Evolutionary conservation across 2,329 filamentous ascomycete genomes (phyloP), one percentile per base, ranked within the genome.

Genomic region (Trichoderma pleuroti): DNA sequence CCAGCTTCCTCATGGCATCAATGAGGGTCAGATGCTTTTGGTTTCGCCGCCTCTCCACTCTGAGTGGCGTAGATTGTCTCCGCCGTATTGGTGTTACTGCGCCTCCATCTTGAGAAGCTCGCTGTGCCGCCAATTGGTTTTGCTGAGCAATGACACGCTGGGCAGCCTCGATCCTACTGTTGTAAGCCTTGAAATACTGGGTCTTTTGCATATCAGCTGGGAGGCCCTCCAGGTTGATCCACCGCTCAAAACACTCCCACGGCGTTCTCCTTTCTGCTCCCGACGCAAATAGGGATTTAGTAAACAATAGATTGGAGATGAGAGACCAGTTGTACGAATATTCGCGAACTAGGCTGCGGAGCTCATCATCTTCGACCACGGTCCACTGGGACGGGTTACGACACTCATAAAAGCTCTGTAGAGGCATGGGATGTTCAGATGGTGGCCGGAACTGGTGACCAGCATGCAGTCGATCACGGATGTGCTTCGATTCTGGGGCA

Each of bases 171-270:
- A 91, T 89, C 32, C 89, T 82, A 11, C 81, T 82, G 73, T 88
- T 89, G 77, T 90, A 91, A 1, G 87, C 82, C 77, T 94, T 93
- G 85, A 98, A 99, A 79, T 98, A 99, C 57, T 94, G 92, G 0
- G 93, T 97, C 82, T 97, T 97, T 21, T 92, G 91, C 91, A 98
- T 97, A 74, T 99, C 96, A 12, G 91, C 89, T 5, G 96, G 95
- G 46, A 98, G 84, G 1, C 94, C 94, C 81, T 98, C 96, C 14
- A 98, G 84, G 75, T 92, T 91, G 68, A 98, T 92, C 95, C 95
- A 99, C 56, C 96, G 89, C 81, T 99, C 96, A 76, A 99, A 99
- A 78, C 96, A 99, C 82, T 99, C 96, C 96, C 96, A 99, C 0
- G 95, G 94, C 3, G 95, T 98, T 61, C 96, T 89, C 72, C 96